Conservation (phyloP, 306 rosid genomes). For the Trifolium repens region DNA sequence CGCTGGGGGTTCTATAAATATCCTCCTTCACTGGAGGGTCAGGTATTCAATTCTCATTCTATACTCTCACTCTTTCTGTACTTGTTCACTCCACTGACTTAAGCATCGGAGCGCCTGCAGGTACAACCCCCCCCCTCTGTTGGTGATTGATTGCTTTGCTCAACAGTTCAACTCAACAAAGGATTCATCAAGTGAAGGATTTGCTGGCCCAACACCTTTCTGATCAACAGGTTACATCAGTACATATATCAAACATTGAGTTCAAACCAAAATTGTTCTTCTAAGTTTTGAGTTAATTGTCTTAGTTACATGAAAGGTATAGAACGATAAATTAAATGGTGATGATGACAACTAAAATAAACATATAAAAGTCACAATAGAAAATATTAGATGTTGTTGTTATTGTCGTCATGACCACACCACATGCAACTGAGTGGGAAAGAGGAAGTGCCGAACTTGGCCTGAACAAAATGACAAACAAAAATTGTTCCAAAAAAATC, state of each 20-base stretch:
- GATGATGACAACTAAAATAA: conserved; percentile 38
- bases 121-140: too few species aligned
- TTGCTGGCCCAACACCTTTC: too few species aligned
- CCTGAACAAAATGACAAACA: conserved; percentile 30
- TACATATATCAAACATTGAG: background rate
- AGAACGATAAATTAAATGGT: conserved; percentile 17
- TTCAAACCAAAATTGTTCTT: background rate
- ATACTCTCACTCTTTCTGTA: too few species aligned
- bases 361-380: background rate
- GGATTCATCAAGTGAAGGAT: too few species aligned
- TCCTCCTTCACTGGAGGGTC: too few species aligned
- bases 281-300: background rate
- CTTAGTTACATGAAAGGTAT: background rate
- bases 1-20: too few species aligned
- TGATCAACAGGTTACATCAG: too few species aligned
- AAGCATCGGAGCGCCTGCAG: too few species aligned
- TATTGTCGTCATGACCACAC: conserved; percentile 26
- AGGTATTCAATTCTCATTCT: too few species aligned
- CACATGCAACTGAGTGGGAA: conserved; percentile 20
- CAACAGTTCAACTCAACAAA: too few species aligned
- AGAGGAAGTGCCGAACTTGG: conserved; percentile 21
- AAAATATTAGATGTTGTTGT: conserved; percentile 25
- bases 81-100: too few species aligned
- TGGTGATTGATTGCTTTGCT: too few species aligned
- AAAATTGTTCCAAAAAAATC: conserved; percentile 27